Evolutionary conservation across 2,329 filamentous ascomycete species (phyloP).

Genomic region (Eurotiales sp.): DNA sequence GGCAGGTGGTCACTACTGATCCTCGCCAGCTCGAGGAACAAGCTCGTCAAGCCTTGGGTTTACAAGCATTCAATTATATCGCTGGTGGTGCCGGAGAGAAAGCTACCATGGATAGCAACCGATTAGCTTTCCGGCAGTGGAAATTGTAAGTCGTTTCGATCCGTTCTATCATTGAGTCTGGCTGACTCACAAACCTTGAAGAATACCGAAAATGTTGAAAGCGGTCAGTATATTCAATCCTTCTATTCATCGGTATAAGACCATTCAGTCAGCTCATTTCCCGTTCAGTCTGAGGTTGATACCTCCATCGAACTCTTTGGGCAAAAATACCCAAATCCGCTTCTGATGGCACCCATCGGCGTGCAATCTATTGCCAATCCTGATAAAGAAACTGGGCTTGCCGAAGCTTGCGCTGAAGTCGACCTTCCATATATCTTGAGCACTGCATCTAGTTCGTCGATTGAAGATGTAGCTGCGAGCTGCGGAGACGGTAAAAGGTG

Average conservation of each 20-base stretch:
- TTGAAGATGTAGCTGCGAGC: conserved; percentile 13
- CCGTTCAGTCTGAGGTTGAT: conserved; percentile 19
- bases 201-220: conserved; percentile 52
- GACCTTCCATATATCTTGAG: conserved; percentile 14
- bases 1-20: conserved; percentile 56
- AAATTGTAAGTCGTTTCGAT: conserved; percentile 31
- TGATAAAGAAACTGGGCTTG: conserved; percentile 12
- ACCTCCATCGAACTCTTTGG: conserved; percentile 15
- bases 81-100: conserved; percentile 60
- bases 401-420: conserved; percentile 8
- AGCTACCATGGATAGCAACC: conserved; percentile 59
- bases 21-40: conserved; percentile 55
- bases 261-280: neutral
- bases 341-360: conserved; percentile 14
- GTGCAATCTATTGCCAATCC: conserved; percentile 13
- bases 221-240: conserved; percentile 18
- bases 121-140: conserved; percentile 54
- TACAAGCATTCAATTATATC: conserved; percentile 57
- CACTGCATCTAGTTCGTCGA: conserved; percentile 10
- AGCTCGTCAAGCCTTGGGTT: conserved; percentile 48
- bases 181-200: conserved; percentile 26
- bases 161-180: neutral
- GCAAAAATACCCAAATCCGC: conserved; percentile 12
- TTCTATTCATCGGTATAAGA: neutral
- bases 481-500: conserved; percentile 11